Base-by-base conservation (phyloP, 495 filamentous ascomycete genomes). In the Astrothelium subdiscretum region DNA sequence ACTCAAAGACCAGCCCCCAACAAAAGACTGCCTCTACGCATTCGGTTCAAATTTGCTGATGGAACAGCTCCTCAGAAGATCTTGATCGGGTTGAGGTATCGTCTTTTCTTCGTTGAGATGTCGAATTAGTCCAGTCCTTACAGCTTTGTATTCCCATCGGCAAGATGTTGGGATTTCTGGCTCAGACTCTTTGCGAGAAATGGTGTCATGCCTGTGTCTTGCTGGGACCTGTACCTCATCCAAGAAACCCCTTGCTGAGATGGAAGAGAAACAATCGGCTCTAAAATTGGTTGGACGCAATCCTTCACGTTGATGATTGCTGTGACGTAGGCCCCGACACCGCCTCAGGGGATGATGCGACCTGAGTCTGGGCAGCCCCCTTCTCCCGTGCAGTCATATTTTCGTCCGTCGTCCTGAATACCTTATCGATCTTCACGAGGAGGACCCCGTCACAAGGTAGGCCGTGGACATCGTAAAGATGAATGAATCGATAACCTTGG, bases 401-500 rank as follows among this genome's bases (percentile, higher is more conserved):
- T 12, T 12, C 51, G 26, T 59, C 43, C 40, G 40, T 32, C 43
- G n/a, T 8, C n/a, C 59, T 61, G 64, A 59, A 68, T 38, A 59
- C 65, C 76, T 87, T 90, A 10, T 72, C 74, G 38, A 94, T 78
- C 69, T 80, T 81, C 1, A 96, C 83, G 62, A 96, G 71, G 48
- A 97, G 63, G 32, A 85, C 75, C 10, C 86, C 88, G 4, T 80
- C 77, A 24, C 80, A 83, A 61, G 81, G 74, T 15, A 76, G 66
- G 1, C 91, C 90, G 44, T 83, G 75, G 11, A 73, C 75, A 69
- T 92, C 83, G 35, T 85, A 72, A 31, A 97, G 73, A 59, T 85
- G 87, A 42, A 97, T 75, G 62, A 96, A 84, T 18, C 90, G 80
- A 65, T 88, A 87, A 1, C 92, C 92, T 40, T 79, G 70, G 54